A percentile compares a stretch with the other conserved stretches of the same genome.
phyloP scores from a whole-genome alignment of 2,329 filamentous ascomycete genomes.

The Chrysoporthe cubensis region DNA sequence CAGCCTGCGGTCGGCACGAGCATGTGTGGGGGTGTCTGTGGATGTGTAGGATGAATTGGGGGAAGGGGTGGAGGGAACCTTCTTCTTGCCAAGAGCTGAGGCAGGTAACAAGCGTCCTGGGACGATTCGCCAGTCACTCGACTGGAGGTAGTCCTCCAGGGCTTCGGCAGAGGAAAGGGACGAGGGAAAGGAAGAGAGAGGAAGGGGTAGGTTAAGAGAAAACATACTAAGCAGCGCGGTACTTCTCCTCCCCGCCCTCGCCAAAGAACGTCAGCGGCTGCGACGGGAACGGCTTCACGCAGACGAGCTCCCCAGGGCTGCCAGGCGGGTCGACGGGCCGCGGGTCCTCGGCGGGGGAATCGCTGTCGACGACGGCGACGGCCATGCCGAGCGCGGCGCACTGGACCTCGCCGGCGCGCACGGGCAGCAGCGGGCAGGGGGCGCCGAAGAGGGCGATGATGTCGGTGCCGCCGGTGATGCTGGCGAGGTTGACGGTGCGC shows the following conservation, averaged over 20 bases:
- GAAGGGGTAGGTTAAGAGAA: not conserved
- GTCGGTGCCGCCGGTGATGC: slow-evolving; percentile 94
- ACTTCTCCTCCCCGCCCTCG: slow-evolving; percentile 71
- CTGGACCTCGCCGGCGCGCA: slow-evolving; percentile 75
- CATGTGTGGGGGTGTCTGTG: too few species aligned
- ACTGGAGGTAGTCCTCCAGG: too few species aligned
- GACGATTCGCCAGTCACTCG: too few species aligned
- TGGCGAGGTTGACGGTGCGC: slow-evolving; percentile 78
- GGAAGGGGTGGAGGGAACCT: not conserved
- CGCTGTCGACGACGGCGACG: slow-evolving; percentile 63
- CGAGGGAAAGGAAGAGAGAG: not conserved
- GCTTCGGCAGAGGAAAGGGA: not conserved
- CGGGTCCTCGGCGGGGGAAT: slow-evolving; percentile 58
- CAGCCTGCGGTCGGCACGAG: too few species aligned
- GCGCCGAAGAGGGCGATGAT: slow-evolving; percentile 95
- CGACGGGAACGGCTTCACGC: slow-evolving; percentile 82
- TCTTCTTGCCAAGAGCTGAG: too few species aligned
- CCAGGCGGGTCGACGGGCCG: slow-evolving; percentile 50
- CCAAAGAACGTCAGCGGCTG: slow-evolving; percentile 93
- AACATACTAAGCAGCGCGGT: slow-evolving; percentile 69
- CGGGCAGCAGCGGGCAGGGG: slow-evolving; percentile 75
- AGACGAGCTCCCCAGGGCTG: slow-evolving; percentile 86
- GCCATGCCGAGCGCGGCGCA: slow-evolving; percentile 80
- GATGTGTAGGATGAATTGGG: too few species aligned
- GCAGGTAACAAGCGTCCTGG: too few species aligned